A percentile compares a stretch with the other conserved stretches of the same genome.
phyloP scores from a whole-genome alignment of 2,329 filamentous ascomycete genomes.

The Curvularia sp. region DNA sequence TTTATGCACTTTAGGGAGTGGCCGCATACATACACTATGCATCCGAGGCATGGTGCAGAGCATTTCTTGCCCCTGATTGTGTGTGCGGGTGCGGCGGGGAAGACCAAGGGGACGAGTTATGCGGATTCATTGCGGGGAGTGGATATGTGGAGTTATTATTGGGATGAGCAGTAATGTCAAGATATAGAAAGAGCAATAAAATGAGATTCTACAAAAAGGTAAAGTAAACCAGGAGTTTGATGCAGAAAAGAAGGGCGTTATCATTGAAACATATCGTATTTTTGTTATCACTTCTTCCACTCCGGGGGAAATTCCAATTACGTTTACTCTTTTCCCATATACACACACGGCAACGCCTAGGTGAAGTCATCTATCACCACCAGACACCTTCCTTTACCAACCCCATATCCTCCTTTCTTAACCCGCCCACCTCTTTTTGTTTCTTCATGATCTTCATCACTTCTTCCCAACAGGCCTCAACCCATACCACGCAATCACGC shows the following conservation, averaged over 20 bases:
- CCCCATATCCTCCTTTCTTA: neutral
- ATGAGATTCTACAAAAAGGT: neutral
- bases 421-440: too few relatives aligned
- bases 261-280: too few relatives aligned
- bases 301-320: neutral
- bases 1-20: conserved; percentile 59
- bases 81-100: conserved; percentile 59
- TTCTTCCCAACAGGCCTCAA: conserved; percentile 42
- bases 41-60: conserved; percentile 62
- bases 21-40: conserved; percentile 60
- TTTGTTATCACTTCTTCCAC: too few relatives aligned
- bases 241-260: too few relatives aligned
- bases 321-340: neutral
- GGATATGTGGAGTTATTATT: conserved; percentile 64
- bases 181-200: neutral
- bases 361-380: neutral
- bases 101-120: conserved; percentile 55
- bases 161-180: conserved; percentile 45
- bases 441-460: neutral
- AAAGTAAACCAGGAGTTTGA: neutral
- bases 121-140: conserved; percentile 59
- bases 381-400: too few relatives aligned
- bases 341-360: neutral
- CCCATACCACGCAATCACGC: conserved; percentile 72
- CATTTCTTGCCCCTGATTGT: conserved; percentile 67